These are phyloP conservation scores for Rhododendron mucronatum DNA, from an alignment of 148 eudicot species.

Conservation along the genomic window DNA sequence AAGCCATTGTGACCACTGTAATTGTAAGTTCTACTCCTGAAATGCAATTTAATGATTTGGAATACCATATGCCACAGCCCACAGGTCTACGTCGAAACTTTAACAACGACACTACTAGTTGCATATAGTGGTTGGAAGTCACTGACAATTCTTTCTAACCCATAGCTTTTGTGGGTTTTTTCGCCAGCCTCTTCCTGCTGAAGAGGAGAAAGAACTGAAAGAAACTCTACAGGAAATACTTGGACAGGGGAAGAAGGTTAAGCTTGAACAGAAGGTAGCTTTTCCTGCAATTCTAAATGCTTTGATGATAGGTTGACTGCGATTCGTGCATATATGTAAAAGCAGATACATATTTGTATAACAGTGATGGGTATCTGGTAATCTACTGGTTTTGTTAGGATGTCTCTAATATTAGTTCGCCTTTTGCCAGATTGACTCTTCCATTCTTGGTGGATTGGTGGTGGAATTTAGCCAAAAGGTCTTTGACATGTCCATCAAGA, in stretches of 20 bases:
- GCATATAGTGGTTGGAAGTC: background rate
- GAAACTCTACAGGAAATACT: slow-evolving; percentile 80
- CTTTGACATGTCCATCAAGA: slow-evolving; percentile 83
- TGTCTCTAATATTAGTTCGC: background rate
- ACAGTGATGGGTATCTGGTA: background rate
- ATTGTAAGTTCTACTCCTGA: slow-evolving; percentile 53
- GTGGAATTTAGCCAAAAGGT: slow-evolving; percentile 76
- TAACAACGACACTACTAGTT: background rate
- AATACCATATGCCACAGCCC: background rate
- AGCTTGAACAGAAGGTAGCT: slow-evolving; percentile 75
- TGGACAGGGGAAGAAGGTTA: slow-evolving; percentile 72
- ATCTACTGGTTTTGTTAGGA: background rate
- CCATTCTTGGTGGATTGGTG: slow-evolving; percentile 79
- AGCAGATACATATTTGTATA: background rate
- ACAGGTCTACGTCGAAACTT: background rate
- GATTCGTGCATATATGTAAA: background rate
- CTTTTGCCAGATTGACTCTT: slow-evolving; percentile 57
- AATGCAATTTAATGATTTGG: slow-evolving; percentile 1
- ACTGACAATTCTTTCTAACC: background rate
- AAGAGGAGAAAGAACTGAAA: slow-evolving; percentile 87
- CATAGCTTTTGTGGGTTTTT: background rate
- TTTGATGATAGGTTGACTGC: background rate
- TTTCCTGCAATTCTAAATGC: background rate
- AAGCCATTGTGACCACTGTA: slow-evolving; percentile 72
- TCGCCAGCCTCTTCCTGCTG: slow-evolving; percentile 67